These are phyloP conservation scores for Mycena rebaudengoi DNA, from an alignment of 768 basidiomycete genomes.

Conservation along the genomic window DNA sequence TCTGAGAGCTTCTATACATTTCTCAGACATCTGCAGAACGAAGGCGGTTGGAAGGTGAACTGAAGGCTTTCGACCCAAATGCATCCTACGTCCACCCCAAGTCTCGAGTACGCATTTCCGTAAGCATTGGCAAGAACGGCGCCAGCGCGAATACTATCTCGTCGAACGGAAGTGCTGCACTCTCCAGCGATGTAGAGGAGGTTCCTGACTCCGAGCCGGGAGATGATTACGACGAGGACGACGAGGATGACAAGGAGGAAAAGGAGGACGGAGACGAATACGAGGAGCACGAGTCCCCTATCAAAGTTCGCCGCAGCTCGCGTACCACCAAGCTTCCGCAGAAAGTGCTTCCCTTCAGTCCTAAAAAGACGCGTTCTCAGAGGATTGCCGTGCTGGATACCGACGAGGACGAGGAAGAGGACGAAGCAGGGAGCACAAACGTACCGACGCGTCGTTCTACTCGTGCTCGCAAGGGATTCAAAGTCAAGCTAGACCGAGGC, in stretches of 20 bases:
- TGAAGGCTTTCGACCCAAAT: constrained; percentile 68
- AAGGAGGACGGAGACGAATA: constrained; percentile 26
- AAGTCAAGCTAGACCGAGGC: constrained; percentile 45
- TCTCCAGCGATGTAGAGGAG: constrained; percentile 36
- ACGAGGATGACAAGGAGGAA: constrained; percentile 30
- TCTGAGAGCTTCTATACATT: constrained; percentile 14
- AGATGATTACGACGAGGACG: constrained; percentile 40
- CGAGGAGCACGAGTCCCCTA: constrained; percentile 31
- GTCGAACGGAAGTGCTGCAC: constrained; percentile 34
- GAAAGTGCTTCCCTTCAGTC: constrained; percentile 73
- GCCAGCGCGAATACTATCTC: constrained; percentile 33
- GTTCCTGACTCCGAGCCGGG: constrained; percentile 46
- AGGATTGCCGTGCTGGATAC: constrained; percentile 38
- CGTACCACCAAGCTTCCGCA: constrained; percentile 25
- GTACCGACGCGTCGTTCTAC: constrained; percentile 55
- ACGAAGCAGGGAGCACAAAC: constrained; percentile 27
- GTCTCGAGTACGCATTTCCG: constrained; percentile 57
- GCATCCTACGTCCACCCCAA: constrained; percentile 64
- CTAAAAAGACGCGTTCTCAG: constrained; percentile 63
- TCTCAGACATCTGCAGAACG: constrained; percentile 43
- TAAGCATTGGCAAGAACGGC: constrained; percentile 40
- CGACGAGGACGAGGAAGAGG: constrained; percentile 47
- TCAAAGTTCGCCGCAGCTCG: constrained; percentile 24
- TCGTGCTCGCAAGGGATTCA: constrained; percentile 50
- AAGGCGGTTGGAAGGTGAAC: constrained; percentile 49